Conservation (phyloP, 2,329 filamentous ascomycete genomes). For the Xylariaceae sp. region DNA sequence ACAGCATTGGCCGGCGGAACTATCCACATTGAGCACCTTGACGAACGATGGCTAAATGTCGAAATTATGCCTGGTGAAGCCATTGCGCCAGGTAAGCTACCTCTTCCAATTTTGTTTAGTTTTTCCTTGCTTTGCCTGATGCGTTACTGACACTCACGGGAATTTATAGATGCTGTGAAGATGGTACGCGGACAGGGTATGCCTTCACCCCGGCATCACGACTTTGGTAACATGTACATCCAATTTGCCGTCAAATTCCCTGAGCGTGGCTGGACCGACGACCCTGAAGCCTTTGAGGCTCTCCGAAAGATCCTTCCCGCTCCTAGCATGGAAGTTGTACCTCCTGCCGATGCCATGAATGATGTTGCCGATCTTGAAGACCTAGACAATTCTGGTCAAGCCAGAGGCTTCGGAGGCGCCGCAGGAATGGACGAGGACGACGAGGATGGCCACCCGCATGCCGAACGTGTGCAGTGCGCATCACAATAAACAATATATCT, state of each 20-base stretch:
- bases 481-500: constrained; percentile 59
- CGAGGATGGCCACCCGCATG: constrained; percentile 68
- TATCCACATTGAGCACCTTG: constrained; percentile 91
- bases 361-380: constrained; percentile 87
- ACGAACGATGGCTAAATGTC: constrained; percentile 93
- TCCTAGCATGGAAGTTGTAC: constrained; percentile 56
- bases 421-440: constrained; percentile 70
- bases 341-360: constrained; percentile 82
- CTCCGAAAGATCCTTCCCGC: constrained; percentile 83
- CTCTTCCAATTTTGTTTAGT: background rate
- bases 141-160: constrained; percentile 21
- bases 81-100: constrained; percentile 75
- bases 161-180: constrained; percentile 73
- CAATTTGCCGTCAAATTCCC: constrained; percentile 98
- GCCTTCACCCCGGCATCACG: constrained; percentile 93
- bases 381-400: constrained; percentile 66
- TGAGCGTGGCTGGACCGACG: constrained; percentile 64
- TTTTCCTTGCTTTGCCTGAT: background rate
- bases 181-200: constrained; percentile 95
- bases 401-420: constrained; percentile 63
- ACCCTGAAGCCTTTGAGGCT: constrained; percentile 67
- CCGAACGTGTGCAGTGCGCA: constrained; percentile 79
- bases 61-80: constrained; percentile 92
- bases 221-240: constrained; percentile 93
- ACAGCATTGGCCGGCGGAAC: constrained; percentile 89